These are phyloP conservation scores for Venturia carpophila DNA, from an alignment of 2,329 filamentous ascomycete genomes.

Conservation along the genomic window DNA sequence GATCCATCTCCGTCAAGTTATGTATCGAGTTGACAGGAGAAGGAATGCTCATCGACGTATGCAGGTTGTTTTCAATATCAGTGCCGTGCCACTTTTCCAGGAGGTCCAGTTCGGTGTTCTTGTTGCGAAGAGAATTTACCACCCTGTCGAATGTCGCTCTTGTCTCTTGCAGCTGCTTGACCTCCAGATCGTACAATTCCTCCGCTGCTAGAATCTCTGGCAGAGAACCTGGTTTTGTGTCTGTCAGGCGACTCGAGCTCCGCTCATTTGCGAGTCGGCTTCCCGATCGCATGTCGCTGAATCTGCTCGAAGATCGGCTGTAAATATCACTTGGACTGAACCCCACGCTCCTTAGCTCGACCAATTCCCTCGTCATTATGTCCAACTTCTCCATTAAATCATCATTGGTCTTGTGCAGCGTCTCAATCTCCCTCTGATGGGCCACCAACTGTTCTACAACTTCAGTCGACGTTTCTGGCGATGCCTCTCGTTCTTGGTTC, in stretches of 20 bases:
- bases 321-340: not conserved
- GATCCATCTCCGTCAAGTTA: not conserved
- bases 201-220: not conserved
- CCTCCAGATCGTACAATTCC: constrained; percentile 5
- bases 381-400: constrained; percentile 3
- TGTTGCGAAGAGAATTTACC: constrained; percentile 1
- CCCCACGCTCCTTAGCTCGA: not conserved
- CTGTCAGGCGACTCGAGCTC: not conserved
- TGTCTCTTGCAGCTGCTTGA: constrained; percentile 10
- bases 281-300: not conserved
- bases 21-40: not conserved
- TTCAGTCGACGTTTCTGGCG: not conserved
- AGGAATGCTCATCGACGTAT: not conserved
- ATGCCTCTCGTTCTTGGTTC: not conserved
- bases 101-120: not conserved
- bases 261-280: not conserved
- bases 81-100: not conserved
- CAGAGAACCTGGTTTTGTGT: not conserved
- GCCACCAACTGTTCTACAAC: not conserved
- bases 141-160: constrained; percentile 12
- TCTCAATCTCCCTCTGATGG: constrained; percentile 11
- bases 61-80: not conserved
- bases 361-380: constrained; percentile 7
- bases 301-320: not conserved
- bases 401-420: constrained; percentile 5